A percentile compares a stretch with the other conserved stretches of the same genome.
phyloP scores from a whole-genome alignment of 2,329 filamentous ascomycete species.

The Cryphonectria japonica region DNA sequence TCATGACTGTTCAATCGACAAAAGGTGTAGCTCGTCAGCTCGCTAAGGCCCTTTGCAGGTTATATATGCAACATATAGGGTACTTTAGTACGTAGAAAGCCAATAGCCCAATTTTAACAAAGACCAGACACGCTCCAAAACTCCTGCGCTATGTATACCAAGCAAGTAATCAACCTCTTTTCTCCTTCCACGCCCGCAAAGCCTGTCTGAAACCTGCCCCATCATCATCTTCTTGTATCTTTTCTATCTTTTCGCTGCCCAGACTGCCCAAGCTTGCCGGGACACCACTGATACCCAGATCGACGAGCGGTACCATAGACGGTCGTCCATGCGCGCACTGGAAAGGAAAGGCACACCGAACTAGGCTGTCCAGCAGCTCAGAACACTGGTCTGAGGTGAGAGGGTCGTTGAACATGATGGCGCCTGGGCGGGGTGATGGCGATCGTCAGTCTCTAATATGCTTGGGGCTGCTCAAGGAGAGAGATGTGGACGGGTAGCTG shows the following conservation, averaged over 20 bases:
- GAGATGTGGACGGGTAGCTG: background rate
- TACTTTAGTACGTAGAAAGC: background rate
- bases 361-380: constrained; percentile 60
- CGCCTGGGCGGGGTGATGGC: constrained; percentile 43
- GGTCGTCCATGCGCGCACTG: constrained; percentile 81
- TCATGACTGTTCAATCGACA: background rate
- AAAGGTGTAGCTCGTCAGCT: background rate
- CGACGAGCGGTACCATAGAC: constrained; percentile 65
- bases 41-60: no score
- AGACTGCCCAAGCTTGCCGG: background rate
- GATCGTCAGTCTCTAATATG: background rate
- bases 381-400: constrained; percentile 62
- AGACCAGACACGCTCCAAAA: background rate
- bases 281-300: constrained; percentile 47
- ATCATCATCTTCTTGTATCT: background rate
- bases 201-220: background rate
- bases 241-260: background rate
- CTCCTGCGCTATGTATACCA: background rate
- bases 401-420: constrained; percentile 84
- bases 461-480: background rate
- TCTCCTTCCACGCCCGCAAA: background rate
- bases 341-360: constrained; percentile 72
- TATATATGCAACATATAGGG: background rate
- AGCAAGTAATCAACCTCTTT: background rate
- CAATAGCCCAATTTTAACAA: background rate